Evolutionary conservation across 805 yeast species (phyloP), one percentile per base, ranked within the genome.

Genomic region (Candida jianshihensis): DNA sequence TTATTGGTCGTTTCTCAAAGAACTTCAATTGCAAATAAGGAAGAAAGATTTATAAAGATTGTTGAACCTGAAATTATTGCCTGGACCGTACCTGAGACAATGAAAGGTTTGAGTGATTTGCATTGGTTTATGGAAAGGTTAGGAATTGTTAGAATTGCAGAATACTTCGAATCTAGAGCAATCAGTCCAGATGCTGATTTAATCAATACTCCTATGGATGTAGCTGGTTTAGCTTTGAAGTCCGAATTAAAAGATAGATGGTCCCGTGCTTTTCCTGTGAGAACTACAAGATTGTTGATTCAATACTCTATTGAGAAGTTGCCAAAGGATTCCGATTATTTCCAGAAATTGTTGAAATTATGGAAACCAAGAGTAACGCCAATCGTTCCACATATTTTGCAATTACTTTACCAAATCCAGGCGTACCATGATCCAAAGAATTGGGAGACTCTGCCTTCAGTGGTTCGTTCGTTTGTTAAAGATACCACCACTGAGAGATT

Each of bases 101-200:
- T 86, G 43, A 87, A 87, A 53, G 97, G 97, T 0, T 64, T 92
- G 20, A 66, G 80, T 52, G 95, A 90, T 53, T 68, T 94, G 31
- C 96, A 87, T 42, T 92, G 97, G 97, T 92, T 92, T 49, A 90
- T 92, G 97, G 97, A 89, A 60, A 73, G 97, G 49, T 71, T 94
- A 35, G 98, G 98, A 3, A 86, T 92, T 37, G 97, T 88, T 3
- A 78, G 79, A 54, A 94, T 92, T 52, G 95, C 97, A 0, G 82
- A 82, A 40, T 92, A 92, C 54, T 92, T 94, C 60, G 79, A 81
- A 42, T 72, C 75, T 7, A 68, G 97, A 46, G 84, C 85, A 5
- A 89, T 94, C 22, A 73, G 83, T 1, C 86, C 89, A 5, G 61
- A 68, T 19, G 82, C 95, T 3, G 77, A 88, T 57, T 60, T 94